Conservation (phyloP, 2,329 filamentous ascomycete genomes). For the Colletotrichum sp. region DNA sequence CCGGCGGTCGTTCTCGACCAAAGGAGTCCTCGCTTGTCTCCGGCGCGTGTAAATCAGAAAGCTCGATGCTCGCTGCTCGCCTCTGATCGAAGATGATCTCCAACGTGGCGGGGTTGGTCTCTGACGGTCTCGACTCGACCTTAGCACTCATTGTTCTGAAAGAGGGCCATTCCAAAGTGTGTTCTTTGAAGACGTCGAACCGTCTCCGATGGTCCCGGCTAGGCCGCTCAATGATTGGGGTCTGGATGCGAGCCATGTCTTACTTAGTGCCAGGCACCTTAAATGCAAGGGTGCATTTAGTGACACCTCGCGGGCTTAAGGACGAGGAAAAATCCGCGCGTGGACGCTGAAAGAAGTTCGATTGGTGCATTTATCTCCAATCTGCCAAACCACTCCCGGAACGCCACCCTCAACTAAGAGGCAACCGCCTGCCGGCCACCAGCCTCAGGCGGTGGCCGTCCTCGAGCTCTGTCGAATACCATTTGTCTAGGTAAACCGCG, state of each 20-base stretch:
- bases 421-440: background rate
- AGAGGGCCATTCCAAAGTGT: background rate
- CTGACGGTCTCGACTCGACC: conserved; percentile 1
- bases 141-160: conserved; percentile 10
- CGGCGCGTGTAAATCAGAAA: background rate
- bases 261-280: background rate
- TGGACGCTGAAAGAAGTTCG: background rate
- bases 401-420: background rate
- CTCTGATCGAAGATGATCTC: conserved; percentile 1
- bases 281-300: background rate
- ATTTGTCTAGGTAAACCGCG: background rate
- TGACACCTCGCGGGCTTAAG: background rate
- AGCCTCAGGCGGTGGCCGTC: background rate
- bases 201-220: background rate
- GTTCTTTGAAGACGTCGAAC: background rate
- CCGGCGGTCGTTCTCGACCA: background rate
- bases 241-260: conserved; percentile 10
- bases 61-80: background rate
- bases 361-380: background rate
- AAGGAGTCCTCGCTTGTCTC: background rate
- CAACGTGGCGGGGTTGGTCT: conserved; percentile 4
- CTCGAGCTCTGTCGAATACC: background rate
- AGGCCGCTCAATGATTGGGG: background rate
- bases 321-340: background rate
- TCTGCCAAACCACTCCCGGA: background rate